Conservation (phyloP, 2,329 filamentous ascomycete genomes). For the Botrytis deweyae region DNA sequence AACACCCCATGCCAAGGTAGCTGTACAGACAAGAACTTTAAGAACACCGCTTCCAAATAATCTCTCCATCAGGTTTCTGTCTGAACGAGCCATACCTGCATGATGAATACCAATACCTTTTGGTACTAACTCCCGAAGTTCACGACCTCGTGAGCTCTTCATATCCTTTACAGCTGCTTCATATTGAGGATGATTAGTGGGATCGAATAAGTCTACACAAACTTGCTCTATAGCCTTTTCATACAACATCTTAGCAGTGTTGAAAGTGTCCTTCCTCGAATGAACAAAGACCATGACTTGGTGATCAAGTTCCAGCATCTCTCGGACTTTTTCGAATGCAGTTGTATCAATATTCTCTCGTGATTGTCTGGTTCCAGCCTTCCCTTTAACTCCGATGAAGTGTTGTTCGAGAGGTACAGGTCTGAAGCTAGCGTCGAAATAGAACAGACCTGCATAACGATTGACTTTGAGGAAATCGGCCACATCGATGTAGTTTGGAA, state of each 20-base stretch:
- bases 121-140: conserved; percentile 82
- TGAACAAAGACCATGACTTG: conserved; percentile 99
- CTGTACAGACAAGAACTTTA: conserved; percentile 96
- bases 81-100: conserved; percentile 91
- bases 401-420: conserved; percentile 96
- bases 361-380: conserved; percentile 74
- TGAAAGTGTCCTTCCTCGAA: conserved; percentile 88
- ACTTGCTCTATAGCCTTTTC: conserved; percentile 83
- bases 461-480: conserved; percentile 97
- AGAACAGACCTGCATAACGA: conserved; percentile 87
- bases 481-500: conserved; percentile 96
- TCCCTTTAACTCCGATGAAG: conserved; percentile 94
- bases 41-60: conserved; percentile 90
- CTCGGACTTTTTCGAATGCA: conserved; percentile 89
- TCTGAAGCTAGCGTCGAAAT: conserved; percentile 93
- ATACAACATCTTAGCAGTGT: conserved; percentile 80
- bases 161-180: conserved; percentile 79
- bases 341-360: conserved; percentile 86
- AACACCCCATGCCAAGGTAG: conserved; percentile 97
- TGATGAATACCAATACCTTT: conserved; percentile 96
- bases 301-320: conserved; percentile 89
- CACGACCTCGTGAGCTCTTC: conserved; percentile 79
- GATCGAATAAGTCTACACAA: conserved; percentile 80
- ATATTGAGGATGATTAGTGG: conserved; percentile 73
- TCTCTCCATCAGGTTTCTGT: conserved; percentile 92